Base-by-base conservation (phyloP, 805 yeast genomes). In the Kodamaea leandrae region DNA sequence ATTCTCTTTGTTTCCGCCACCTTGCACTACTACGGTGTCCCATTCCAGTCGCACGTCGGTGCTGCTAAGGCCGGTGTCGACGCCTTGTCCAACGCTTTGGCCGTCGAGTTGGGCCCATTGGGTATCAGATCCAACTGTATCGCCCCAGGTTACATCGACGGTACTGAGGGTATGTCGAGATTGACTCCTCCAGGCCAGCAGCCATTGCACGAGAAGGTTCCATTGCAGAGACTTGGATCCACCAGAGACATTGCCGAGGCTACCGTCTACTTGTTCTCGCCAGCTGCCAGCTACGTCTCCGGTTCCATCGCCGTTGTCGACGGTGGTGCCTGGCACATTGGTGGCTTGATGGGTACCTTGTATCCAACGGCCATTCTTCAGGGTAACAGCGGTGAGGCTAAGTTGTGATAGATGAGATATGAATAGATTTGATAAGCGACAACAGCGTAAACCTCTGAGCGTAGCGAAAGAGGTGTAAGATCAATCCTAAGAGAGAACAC, bases 11-110 rank as follows among this genome's bases (percentile, higher is more conserved):
- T 91, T 14, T 78, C 90, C 36, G 95, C 98, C 2, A 90, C 97
- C 2, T 73, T 91, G 45, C 97, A 91, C 63, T 86, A 86, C 61
- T 77, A 80, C 52, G 97, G 97, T 8, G 79, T 85, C 20, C 96
- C 96, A 10, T 80, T 84, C 67, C 97, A 91, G 64, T 54, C 80
- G 4, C 97, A 91, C 55, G 96, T 89, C 3, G 83, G 90, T 4
- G 96, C 97, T 0, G 97, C 97, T 2, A 91, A 91, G 64, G 96
- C 97, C 1, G 98, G 96, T 18, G 75, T 91, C 30, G 98, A 91
- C 60, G 95, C 96, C 3, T 68, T 90, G 26, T 79, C 87, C 19
- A 81, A 83, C 49, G 83, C 89, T 2, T 64, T 90, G 44, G 95
- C 96, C 2, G 93, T 89, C 4, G 98, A 90, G 63, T 71, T 87